Percentiles rank a stretch among this genome's conserved stretches.
Evolutionary conservation across 2,329 filamentous ascomycete species (phyloP).

Genomic region (Phaeosphaeria sp.): DNA sequence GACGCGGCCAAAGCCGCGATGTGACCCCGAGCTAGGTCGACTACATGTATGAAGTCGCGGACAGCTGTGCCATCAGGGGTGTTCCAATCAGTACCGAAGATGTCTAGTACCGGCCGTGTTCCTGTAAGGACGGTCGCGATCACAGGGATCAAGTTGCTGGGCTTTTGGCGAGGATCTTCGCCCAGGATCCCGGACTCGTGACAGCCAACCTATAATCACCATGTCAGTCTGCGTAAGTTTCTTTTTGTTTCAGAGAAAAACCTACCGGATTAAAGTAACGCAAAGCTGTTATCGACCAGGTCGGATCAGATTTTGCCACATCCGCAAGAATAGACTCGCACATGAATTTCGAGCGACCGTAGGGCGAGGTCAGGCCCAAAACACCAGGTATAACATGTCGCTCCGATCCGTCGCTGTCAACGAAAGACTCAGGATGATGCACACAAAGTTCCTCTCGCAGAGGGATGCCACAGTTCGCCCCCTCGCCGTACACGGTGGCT

Average conservation of each 20-base stretch:
- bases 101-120: slow-evolving; percentile 59
- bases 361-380: slow-evolving; percentile 67
- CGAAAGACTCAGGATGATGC: slow-evolving; percentile 55
- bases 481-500: slow-evolving; percentile 68
- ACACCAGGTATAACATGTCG: slow-evolving; percentile 56
- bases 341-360: slow-evolving; percentile 72
- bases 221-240: neutral
- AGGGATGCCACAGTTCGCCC: slow-evolving; percentile 53
- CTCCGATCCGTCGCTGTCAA: slow-evolving; percentile 52
- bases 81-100: slow-evolving; percentile 71
- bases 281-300: slow-evolving; percentile 68
- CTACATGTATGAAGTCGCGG: slow-evolving; percentile 72
- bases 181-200: slow-evolving; percentile 68
- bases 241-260: neutral
- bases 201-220: slow-evolving; percentile 59
- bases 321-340: slow-evolving; percentile 71
- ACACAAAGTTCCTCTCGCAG: slow-evolving; percentile 64
- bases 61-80: slow-evolving; percentile 70
- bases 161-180: slow-evolving; percentile 67
- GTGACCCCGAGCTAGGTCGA: slow-evolving; percentile 69
- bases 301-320: slow-evolving; percentile 64
- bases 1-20: slow-evolving; percentile 62
- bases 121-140: slow-evolving; percentile 68
- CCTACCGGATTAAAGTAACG: slow-evolving; percentile 70
- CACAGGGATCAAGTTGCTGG: slow-evolving; percentile 70